A percentile compares a stretch with the other conserved stretches of the same genome.
Evolutionary conservation across 768 basidiomycete genomes (phyloP).

Genomic region (Kwoniella pini): DNA sequence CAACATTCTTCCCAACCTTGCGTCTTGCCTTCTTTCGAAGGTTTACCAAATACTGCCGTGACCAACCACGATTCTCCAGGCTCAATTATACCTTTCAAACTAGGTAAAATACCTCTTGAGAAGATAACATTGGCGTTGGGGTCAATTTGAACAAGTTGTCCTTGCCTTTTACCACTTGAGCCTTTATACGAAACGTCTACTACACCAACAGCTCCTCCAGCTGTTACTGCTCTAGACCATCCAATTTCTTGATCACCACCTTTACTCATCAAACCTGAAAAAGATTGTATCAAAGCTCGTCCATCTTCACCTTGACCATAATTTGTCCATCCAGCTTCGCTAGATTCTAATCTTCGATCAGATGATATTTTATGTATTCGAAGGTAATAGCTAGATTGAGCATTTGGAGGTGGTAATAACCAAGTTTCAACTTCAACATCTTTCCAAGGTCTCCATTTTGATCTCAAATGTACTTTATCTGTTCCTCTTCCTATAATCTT

Average conservation of each 20-base stretch:
- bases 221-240: conserved; percentile 61
- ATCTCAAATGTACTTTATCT: conserved; percentile 60
- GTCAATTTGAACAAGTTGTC: conserved; percentile 65
- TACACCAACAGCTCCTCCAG: conserved; percentile 67
- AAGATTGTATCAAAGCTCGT: conserved; percentile 62
- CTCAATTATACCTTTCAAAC: conserved; percentile 61
- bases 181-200: conserved; percentile 57
- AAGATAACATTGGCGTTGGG: conserved; percentile 72
- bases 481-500: conserved; percentile 56
- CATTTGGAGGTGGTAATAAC: conserved; percentile 66
- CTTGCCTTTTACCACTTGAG: conserved; percentile 46
- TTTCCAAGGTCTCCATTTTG: conserved; percentile 74
- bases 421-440: conserved; percentile 74
- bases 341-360: conserved; percentile 61
- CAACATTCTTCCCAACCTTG: conserved; percentile 39
- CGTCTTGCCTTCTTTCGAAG: conserved; percentile 39
- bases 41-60: conserved; percentile 68
- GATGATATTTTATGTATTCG: conserved; percentile 64
- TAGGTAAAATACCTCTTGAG: conserved; percentile 68
- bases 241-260: conserved; percentile 59
- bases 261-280: conserved; percentile 58
- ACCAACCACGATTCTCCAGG: conserved; percentile 62
- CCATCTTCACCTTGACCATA: conserved; percentile 68
- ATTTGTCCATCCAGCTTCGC: conserved; percentile 72
- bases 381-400: conserved; percentile 67